Evolutionary conservation across 208 protist genomes (phyloP), one percentile per base, ranked within the genome.

Genomic region (Acanthamoeba divionensis): DNA sequence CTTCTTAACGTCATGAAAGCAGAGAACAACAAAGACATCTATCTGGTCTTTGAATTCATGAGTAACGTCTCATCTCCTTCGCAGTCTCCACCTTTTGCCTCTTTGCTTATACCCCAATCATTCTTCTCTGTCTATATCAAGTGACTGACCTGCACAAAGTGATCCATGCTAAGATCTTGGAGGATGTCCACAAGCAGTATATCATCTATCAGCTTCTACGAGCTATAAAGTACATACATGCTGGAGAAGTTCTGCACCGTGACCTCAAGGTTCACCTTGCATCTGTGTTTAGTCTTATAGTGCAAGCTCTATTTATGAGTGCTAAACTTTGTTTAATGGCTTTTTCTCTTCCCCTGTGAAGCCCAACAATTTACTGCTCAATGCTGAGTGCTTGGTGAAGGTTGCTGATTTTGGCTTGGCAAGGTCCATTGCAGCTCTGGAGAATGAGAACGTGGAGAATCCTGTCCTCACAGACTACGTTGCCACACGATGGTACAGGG

Each of bases 401-500:
- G 95, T 99, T 13, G 97, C 97, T 13, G 98, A 99, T 91, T 99
- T 99, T 95, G 98, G 98, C 18, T 94, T 99, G 36, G 98, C 98
- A 10, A 94, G 98, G 4, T 98, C 95, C 3, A 97, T 99, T 89
- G 91, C 97, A 31, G 93, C 93, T 29, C 88, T 97, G 7, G 96
- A 98, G 65, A 93, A 95, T n/a, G 95, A 98, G 67, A 95, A 98
- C 71, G 95, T 66, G 7, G 90, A 93, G 50, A 82, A 67, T 47
- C 83, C 83, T 13, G 6, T 90, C n/a, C 73, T 83, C 91, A 80
- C 97, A 97, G 4, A 94, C 93, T 15, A 89, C 47, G 87, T 85
- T 26, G 98, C 98, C 92, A 99, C 98, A 21, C 94, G 99, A n/a
- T 99, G 98, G 98, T 99, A 99, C 93, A 96, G 98, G 38, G 96